Conservation (phyloP, 2,329 filamentous ascomycete genomes). For the Hirsutella minnesotensis region DNA sequence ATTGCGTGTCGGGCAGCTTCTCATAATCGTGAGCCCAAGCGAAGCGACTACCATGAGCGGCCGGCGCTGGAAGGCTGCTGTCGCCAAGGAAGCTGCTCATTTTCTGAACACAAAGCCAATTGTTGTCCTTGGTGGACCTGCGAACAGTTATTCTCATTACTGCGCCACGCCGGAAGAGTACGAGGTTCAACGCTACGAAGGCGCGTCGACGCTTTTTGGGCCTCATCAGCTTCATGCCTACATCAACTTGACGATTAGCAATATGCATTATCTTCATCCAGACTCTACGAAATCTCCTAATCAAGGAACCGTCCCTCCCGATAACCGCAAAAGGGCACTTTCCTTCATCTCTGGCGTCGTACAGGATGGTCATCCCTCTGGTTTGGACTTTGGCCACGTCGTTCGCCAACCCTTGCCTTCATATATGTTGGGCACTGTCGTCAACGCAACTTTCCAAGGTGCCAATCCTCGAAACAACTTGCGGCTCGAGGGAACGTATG, state of each 20-base stretch:
- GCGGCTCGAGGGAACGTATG: slow-evolving; percentile 64
- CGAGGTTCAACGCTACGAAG: slow-evolving; percentile 78
- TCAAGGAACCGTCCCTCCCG: slow-evolving; percentile 55
- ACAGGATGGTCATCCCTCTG: slow-evolving; percentile 53
- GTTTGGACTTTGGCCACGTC: slow-evolving; percentile 60
- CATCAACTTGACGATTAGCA: slow-evolving; percentile 73
- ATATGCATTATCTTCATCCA: slow-evolving; percentile 25
- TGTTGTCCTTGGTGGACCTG: slow-evolving; percentile 80
- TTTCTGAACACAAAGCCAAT: slow-evolving; percentile 44
- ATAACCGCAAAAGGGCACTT: slow-evolving; percentile 65
- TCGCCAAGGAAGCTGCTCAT: slow-evolving; percentile 38
- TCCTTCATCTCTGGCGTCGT: slow-evolving; percentile 74
- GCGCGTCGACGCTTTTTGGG: slow-evolving; percentile 84
- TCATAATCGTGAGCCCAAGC: slow-evolving; percentile 74
- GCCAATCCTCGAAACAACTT: slow-evolving; percentile 88
- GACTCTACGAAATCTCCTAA: slow-evolving; percentile 26
- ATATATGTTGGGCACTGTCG: slow-evolving; percentile 48
- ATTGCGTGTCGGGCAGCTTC: slow-evolving; percentile 70
- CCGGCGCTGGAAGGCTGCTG: slow-evolving; percentile 68
- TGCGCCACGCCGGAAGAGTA: slow-evolving; percentile 73
- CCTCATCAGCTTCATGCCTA: slow-evolving; percentile 74
- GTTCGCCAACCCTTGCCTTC: slow-evolving; percentile 37
- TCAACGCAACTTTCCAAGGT: slow-evolving; percentile 63
- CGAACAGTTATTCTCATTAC: slow-evolving; percentile 84
- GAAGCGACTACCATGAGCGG: slow-evolving; percentile 92